Base-by-base conservation (phyloP, 352 stramenopile species). In the Phytopythium ostracodes region DNA sequence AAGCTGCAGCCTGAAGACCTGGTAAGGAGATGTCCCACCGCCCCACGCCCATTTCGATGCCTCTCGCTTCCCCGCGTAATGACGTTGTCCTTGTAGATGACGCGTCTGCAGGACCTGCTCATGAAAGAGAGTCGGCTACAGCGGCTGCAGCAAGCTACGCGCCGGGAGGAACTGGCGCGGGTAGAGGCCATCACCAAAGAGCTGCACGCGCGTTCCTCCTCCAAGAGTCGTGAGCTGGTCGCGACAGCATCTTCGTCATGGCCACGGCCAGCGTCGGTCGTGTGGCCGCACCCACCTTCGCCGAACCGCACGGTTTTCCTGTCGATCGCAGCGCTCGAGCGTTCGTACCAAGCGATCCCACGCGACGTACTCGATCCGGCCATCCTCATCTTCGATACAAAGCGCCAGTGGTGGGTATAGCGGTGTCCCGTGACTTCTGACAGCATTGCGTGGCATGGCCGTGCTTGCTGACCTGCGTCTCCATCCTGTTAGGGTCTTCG, bases 401-500 rank as follows among this genome's bases (percentile, higher is more conserved):
- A 90, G 56, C 71, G 83, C 22, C 85, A 85, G 55, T 92, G 83
- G 79, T 89, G 44, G 63, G 10, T 36, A n/a, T n/a, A n/a, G n/a
- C n/a, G n/a, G n/a, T n/a, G n/a, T n/a, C n/a, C n/a, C n/a, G 31
- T 9, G 31, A 9, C 31, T 36, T 36, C 31, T 36, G 31, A 36
- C 31, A 9, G 31, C 9, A 40, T 49, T 56, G 33, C 15, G n/a
- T n/a, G n/a, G n/a, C n/a, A n/a, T n/a, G n/a, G n/a, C n/a, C n/a
- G n/a, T n/a, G n/a, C n/a, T n/a, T n/a, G n/a, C n/a, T n/a, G n/a
- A n/a, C n/a, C n/a, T n/a, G n/a, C n/a, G n/a, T n/a, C n/a, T n/a
- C n/a, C n/a, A n/a, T n/a, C n/a, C n/a, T n/a, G n/a, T n/a, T n/a
- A 89, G 79, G 80, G 75, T 92, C 47, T 92, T 90, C 60, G 71